Evolutionary conservation across 257 asterid species (phyloP).

Genomic region (Leptodermis oblonga): DNA sequence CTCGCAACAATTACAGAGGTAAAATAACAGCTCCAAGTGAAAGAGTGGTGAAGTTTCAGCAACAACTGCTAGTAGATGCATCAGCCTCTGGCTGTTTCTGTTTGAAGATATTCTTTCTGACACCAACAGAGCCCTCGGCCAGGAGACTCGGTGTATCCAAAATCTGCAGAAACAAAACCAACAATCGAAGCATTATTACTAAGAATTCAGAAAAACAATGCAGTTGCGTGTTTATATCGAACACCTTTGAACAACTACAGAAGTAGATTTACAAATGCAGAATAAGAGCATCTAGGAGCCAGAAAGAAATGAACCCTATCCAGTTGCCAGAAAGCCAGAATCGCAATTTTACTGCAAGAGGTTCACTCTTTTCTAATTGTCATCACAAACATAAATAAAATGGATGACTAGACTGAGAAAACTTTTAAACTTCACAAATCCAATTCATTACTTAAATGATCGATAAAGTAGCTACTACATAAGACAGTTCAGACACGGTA

Average conservation of each 20-base stretch:
- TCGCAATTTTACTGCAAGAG: background rate
- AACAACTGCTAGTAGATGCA: slow-evolving; percentile 74
- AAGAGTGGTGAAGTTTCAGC: slow-evolving; percentile 38
- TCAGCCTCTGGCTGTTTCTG: slow-evolving; percentile 79
- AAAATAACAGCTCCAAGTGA: slow-evolving; percentile 10
- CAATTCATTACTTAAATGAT: background rate
- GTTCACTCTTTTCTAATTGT: background rate
- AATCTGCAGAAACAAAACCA: slow-evolving; percentile 44
- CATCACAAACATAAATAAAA: too few relatives aligned
- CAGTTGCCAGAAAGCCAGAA: background rate
- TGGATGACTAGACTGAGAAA: background rate
- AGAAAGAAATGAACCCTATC: background rate
- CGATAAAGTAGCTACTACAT: background rate
- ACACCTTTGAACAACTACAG: too few relatives aligned
- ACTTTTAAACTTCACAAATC: background rate
- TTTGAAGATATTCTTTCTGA: slow-evolving; percentile 78
- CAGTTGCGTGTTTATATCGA: too few relatives aligned
- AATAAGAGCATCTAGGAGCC: background rate
- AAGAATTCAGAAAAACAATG: too few relatives aligned
- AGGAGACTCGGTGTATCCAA: slow-evolving; percentile 86
- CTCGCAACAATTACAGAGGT: background rate
- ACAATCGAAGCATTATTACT: background rate
- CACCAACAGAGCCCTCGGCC: slow-evolving; percentile 75
- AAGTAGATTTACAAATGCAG: background rate
- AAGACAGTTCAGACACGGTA: background rate